Evolutionary conservation across 139 green algal species (phyloP).

Genomic region (Chlorella sp.): DNA sequence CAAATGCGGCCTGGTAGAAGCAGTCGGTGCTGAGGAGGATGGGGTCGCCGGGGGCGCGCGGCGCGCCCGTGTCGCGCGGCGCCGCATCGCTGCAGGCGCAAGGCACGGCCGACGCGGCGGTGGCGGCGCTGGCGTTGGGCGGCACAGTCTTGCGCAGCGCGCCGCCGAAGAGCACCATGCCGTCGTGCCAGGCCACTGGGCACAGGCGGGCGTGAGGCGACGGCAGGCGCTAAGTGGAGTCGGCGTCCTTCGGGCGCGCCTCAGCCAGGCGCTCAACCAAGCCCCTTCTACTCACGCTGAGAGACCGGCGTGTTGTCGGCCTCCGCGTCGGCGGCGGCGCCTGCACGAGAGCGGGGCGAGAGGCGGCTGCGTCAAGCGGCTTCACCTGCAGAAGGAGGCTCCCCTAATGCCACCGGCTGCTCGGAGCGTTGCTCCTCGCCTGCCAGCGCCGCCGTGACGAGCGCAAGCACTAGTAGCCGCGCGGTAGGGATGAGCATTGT

Average conservation of each 20-base stretch:
- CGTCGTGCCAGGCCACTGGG: background rate
- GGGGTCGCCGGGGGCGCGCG: background rate
- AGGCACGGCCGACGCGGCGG: background rate
- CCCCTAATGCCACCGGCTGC: no score
- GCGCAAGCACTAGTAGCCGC: no score
- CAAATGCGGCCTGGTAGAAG: background rate
- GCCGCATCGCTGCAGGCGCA: slow-evolving; percentile 26
- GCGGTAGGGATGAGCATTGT: no score
- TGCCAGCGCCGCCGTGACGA: no score
- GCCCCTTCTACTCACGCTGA: no score
- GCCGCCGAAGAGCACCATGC: background rate
- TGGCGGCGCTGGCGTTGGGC: background rate
- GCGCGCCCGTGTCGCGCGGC: background rate
- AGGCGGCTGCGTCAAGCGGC: background rate
- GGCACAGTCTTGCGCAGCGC: background rate
- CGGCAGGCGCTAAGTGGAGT: no score
- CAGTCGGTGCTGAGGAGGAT: background rate
- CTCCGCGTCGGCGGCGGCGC: background rate
- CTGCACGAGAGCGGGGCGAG: background rate
- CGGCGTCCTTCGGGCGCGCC: no score
- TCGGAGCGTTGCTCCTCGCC: no score
- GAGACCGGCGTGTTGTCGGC: background rate
- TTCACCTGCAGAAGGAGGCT: no score
- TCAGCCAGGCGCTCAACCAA: no score
- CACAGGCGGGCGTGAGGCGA: background rate